Evolutionary conservation across 345 rosid genomes (phyloP).

Genomic region (Murraya koenigii): DNA sequence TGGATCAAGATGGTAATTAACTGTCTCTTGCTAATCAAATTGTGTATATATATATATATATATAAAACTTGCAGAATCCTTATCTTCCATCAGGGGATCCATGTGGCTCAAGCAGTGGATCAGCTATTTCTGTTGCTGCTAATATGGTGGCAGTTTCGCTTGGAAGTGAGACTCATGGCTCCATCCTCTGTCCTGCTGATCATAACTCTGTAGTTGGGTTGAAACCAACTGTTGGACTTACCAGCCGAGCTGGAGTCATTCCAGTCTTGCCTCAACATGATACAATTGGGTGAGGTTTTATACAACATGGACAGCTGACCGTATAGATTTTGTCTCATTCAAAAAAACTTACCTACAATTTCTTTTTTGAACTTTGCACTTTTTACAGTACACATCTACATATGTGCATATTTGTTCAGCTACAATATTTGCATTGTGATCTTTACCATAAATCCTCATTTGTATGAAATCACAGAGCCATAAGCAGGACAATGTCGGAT

Average conservation of each 20-base stretch:
- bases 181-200: slow-evolving; percentile 28
- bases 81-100: slow-evolving; percentile 19
- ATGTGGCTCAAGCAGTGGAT: slow-evolving; percentile 29
- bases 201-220: slow-evolving; percentile 29
- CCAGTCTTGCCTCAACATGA: slow-evolving; percentile 24
- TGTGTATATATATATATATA: neutral
- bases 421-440: neutral
- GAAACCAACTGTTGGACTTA: slow-evolving; percentile 33
- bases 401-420: neutral
- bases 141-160: slow-evolving; percentile 30
- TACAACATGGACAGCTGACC: neutral
- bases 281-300: slow-evolving; percentile 27
- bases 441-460: slow-evolving; percentile 1
- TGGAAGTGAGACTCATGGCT: slow-evolving; percentile 27
- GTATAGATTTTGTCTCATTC: neutral
- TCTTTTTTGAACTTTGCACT: neutral
- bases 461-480: slow-evolving; percentile 39
- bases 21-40: neutral
- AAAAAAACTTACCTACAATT: neutral
- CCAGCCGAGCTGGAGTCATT: slow-evolving; percentile 31
- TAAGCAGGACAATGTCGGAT: slow-evolving; percentile 59
- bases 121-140: slow-evolving; percentile 30
- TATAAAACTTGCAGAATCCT: slow-evolving; percentile 18
- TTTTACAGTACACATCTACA: neutral
- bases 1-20: neutral